These are phyloP conservation scores for Skeletonema potamos DNA, from an alignment of 108 stramenopile species.

Conservation along the genomic window DNA sequence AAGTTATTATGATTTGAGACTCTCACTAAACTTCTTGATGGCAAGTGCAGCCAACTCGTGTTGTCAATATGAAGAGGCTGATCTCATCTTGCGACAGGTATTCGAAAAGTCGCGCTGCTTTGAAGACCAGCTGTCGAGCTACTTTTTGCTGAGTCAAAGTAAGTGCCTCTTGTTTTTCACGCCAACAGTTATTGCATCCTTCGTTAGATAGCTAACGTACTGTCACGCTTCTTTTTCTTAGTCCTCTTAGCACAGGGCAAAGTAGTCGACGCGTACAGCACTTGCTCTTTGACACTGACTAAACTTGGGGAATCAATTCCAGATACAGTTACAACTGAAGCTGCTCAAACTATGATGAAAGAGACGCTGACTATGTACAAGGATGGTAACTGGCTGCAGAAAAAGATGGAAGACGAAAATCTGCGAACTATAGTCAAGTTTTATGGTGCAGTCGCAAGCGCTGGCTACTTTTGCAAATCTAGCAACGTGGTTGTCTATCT, in stretches of 20 bases:
- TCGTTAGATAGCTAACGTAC: not conserved
- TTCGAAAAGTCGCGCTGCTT: slow-evolving; percentile 3
- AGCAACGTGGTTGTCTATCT: not conserved
- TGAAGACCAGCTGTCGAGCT: slow-evolving; percentile 8
- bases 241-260: slow-evolving; percentile 16
- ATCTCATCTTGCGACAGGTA: not conserved
- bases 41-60: not conserved
- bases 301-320: not conserved
- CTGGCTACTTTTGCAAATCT: not conserved
- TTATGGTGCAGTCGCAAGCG: not conserved
- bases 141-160: not conserved
- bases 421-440: not conserved
- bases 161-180: no score
- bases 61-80: slow-evolving; percentile 13
- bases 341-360: not conserved
- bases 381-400: not conserved
- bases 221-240: slow-evolving; percentile 5
- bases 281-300: not conserved
- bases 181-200: no score
- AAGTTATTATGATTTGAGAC: not conserved
- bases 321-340: not conserved
- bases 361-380: not conserved
- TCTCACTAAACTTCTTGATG: not conserved
- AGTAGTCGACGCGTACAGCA: not conserved
- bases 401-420: not conserved